Base-by-base conservation (phyloP, 306 rosid species). In the Pueraria montana region DNA sequence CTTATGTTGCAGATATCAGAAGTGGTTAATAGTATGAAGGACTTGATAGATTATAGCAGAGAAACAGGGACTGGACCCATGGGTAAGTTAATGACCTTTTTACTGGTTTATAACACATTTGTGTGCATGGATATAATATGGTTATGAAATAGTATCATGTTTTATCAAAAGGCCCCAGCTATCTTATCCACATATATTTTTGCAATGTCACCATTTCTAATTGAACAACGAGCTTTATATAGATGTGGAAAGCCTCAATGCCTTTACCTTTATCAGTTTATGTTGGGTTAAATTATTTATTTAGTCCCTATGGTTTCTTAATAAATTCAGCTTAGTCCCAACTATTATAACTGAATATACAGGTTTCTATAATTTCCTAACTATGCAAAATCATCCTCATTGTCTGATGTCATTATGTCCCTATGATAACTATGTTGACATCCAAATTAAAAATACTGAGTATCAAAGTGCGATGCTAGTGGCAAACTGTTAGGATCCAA, bases 1-100 rank as follows among this genome's bases (percentile, higher is more conserved):
- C 56, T 18, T 43, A 62, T 62, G 72, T 59, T 86, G 88, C 94
- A 93, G 98, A 95, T 95, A 85, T 93, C 99, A 4, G 98, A 95
- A 88, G 99, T 93, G 76, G 99, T 93, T 65, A 95, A 95, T 89
- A 92, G 97, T 83, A 93, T 95, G 98, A 95, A 95, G 82, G 99
- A 95, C 89, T 84, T 95, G 90, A 95, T 95, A 82, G 99, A 95
- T 92, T 95, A 93, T 87, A 95, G 99, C 88, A 88, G 93, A 87
- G 93, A 92, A 85, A 89, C 92, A 6, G 85, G 87, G 70, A 91
- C 90, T 62, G 99, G 99, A 74, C 99, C 99, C 62, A 93, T 95
- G 97, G 96, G 98, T 93, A 85, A 86, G 96, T 81, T 74, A 53
- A 74, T 30, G 34, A 70, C 80, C 66, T 73, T 74, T 79, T 70